These are phyloP conservation scores for Lasiodiplodia gonubiensis DNA, from an alignment of 2,329 filamentous ascomycete genomes.

Conservation along the genomic window DNA sequence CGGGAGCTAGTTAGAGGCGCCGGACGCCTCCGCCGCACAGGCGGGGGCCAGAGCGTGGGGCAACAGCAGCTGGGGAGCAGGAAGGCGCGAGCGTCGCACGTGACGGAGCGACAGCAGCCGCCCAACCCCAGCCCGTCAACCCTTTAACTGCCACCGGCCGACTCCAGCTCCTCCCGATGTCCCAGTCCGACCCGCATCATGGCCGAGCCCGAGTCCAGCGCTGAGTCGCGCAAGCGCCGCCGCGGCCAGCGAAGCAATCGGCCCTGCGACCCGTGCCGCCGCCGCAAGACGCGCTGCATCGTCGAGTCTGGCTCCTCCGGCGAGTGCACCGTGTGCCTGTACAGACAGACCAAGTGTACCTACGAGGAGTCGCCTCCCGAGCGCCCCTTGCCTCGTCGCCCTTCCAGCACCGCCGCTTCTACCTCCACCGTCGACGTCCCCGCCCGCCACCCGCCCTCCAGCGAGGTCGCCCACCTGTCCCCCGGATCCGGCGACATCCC, in stretches of 20 bases:
- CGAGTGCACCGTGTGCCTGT: constrained; percentile 28
- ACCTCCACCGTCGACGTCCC: constrained; percentile 8
- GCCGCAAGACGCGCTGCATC: constrained; percentile 31
- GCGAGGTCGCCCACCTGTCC: constrained; percentile 11
- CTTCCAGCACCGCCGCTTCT: neutral
- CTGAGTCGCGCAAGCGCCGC: constrained; percentile 20
- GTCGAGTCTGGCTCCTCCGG: constrained; percentile 14
- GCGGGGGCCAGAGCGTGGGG: neutral
- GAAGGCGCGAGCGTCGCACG: constrained; percentile 18
- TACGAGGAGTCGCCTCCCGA: constrained; percentile 21
- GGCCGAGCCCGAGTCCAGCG: constrained; percentile 21
- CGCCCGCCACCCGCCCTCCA: constrained; percentile 3
- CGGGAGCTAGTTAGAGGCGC: constrained; percentile 1
- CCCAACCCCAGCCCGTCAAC: neutral
- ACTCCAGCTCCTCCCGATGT: neutral
- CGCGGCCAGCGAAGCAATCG: constrained; percentile 25
- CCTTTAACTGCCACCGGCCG: neutral
- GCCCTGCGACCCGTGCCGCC: constrained; percentile 31
- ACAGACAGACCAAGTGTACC: constrained; percentile 23
- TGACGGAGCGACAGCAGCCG: constrained; percentile 1
- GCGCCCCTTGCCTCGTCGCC: constrained; percentile 20
- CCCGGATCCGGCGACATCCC: constrained; percentile 11
- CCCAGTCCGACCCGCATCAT: constrained; percentile 1
- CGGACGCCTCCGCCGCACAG: constrained; percentile 10
- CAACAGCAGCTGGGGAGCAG: neutral